These are phyloP conservation scores for Ascobolus immersus DNA, from an alignment of 495 filamentous ascomycete species.

Conservation along the genomic window DNA sequence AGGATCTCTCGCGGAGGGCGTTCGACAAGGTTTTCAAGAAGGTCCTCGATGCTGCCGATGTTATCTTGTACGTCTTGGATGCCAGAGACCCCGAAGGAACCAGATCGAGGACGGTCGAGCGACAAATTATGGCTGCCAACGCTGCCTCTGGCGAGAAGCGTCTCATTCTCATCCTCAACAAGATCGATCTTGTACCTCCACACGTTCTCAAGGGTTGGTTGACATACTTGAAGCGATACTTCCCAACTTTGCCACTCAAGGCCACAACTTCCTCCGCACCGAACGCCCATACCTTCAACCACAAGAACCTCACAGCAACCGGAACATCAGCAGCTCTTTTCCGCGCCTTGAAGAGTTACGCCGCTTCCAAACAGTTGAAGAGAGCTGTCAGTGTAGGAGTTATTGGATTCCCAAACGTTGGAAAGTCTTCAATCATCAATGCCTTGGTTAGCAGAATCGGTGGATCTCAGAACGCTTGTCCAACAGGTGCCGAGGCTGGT, in stretches of 20 bases:
- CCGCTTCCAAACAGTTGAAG: constrained; percentile 60
- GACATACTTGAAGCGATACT: constrained; percentile 59
- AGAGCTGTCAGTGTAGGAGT: constrained; percentile 77
- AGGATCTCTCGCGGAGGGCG: constrained; percentile 55
- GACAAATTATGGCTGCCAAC: constrained; percentile 63
- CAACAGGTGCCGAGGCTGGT: constrained; percentile 75
- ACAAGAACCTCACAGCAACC: constrained; percentile 66
- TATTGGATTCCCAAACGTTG: constrained; percentile 91
- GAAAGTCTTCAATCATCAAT: constrained; percentile 94
- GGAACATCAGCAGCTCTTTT: constrained; percentile 71
- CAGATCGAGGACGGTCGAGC: constrained; percentile 70
- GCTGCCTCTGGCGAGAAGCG: constrained; percentile 63
- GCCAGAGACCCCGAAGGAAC: constrained; percentile 82
- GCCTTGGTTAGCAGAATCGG: constrained; percentile 61
- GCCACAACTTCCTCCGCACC: constrained; percentile 59
- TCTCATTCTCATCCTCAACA: constrained; percentile 84
- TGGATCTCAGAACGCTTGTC: constrained; percentile 41
- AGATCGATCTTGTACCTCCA: constrained; percentile 78
- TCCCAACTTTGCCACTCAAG: constrained; percentile 77
- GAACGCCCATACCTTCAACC: constrained; percentile 78
- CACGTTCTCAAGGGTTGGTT: constrained; percentile 64
- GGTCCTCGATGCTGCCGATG: constrained; percentile 70
- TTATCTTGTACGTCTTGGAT: constrained; percentile 83
- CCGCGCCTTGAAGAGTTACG: constrained; percentile 71
- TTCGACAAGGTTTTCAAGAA: constrained; percentile 94